Conservation (phyloP, 2,329 filamentous ascomycete species). For the Clarireedia paspali region DNA sequence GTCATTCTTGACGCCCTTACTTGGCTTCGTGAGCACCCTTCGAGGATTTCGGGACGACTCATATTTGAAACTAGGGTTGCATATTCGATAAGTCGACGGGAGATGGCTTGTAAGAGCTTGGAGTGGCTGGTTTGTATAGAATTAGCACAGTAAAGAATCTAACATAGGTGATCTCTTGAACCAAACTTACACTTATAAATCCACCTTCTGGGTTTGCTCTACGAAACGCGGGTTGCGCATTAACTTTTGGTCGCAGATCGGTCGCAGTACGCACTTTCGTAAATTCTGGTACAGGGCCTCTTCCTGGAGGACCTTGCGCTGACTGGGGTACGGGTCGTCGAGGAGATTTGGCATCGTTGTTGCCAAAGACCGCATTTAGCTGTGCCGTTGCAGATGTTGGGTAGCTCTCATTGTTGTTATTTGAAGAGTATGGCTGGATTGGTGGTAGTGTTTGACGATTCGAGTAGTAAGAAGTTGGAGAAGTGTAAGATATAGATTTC, state of each 20-base stretch:
- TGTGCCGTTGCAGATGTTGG: slow-evolving; percentile 61
- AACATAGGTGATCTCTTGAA: neutral
- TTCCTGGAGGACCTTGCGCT: slow-evolving; percentile 37
- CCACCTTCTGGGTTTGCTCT: slow-evolving; percentile 94
- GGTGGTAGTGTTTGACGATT: slow-evolving; percentile 62
- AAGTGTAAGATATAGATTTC: slow-evolving; percentile 53
- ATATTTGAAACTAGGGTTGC: slow-evolving; percentile 97
- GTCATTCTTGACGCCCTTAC: slow-evolving; percentile 97
- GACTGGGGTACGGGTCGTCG: slow-evolving; percentile 44
- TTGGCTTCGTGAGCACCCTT: slow-evolving; percentile 92
- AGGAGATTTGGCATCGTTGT: slow-evolving; percentile 48
- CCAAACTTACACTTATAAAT: slow-evolving; percentile 78
- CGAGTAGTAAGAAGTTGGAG: slow-evolving; percentile 50
- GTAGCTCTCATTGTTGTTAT: slow-evolving; percentile 61
- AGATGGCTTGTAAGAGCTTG: slow-evolving; percentile 92
- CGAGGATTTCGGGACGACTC: slow-evolving; percentile 95
- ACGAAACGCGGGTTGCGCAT: slow-evolving; percentile 80
- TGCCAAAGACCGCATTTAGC: slow-evolving; percentile 57
- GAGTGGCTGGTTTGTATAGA: slow-evolving; percentile 55
- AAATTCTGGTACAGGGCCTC: slow-evolving; percentile 79
- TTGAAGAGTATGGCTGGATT: slow-evolving; percentile 59
- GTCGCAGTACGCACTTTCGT: slow-evolving; percentile 63
- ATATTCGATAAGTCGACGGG: slow-evolving; percentile 94
- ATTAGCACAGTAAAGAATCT: slow-evolving; percentile 21
- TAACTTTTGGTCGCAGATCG: slow-evolving; percentile 77